A percentile compares a stretch with the other conserved stretches of the same genome.
Evolutionary conservation across 345 rosid genomes (phyloP).

Genomic region (Rhodamnia rubescens): DNA sequence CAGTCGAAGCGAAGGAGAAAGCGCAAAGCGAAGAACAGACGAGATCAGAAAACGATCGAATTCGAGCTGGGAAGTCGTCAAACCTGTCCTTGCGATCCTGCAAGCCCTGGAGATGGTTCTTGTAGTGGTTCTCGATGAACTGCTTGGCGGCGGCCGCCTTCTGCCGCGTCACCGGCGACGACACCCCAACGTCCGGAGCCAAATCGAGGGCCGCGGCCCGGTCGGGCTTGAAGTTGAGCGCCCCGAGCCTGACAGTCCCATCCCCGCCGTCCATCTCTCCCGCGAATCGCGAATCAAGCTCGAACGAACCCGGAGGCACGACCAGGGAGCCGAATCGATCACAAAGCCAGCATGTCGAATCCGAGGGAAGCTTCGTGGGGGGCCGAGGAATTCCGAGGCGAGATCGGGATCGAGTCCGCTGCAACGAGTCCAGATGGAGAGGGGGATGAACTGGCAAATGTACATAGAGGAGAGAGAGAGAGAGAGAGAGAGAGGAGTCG

Average conservation of each 20-base stretch:
- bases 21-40: background rate
- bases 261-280: slow-evolving; percentile 76
- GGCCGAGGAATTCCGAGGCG: background rate
- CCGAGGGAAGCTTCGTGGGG: background rate
- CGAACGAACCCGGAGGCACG: background rate
- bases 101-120: slow-evolving; percentile 83
- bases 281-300: background rate
- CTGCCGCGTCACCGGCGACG: slow-evolving; percentile 94
- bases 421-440: background rate
- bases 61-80: background rate
- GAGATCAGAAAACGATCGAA: background rate
- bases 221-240: slow-evolving; percentile 45
- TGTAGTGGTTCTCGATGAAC: slow-evolving; percentile 96
- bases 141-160: slow-evolving; percentile 97
- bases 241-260: slow-evolving; percentile 69
- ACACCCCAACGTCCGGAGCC: slow-evolving; percentile 47
- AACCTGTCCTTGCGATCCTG: slow-evolving; percentile 94
- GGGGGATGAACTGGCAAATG: background rate
- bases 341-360: background rate
- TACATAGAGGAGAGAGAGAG: too few species aligned
- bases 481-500: background rate
- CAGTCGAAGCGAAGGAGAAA: background rate
- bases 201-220: slow-evolving; percentile 46
- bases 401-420: background rate
- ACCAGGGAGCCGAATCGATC: background rate